Base-by-base conservation (phyloP, 345 rosid species). In the Salix udensis region DNA sequence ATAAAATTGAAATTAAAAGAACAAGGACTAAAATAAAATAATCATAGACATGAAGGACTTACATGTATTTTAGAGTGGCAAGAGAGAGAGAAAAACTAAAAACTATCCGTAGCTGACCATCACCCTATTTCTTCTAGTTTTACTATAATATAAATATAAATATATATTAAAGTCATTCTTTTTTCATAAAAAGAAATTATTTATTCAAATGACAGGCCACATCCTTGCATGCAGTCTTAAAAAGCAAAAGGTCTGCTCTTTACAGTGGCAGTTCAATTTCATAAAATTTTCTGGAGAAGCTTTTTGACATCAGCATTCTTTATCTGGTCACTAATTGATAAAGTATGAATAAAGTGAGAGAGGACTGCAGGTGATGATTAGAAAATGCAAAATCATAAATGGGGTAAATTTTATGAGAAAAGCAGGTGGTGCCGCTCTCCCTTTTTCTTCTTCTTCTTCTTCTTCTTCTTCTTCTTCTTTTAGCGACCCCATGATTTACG, bases 241-340 rank as follows among this genome's bases (percentile, higher is more conserved):
- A 74, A 58, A 60, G 79, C 50, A 68, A 72, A 68, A 78, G 80
- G 53, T 37, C 50, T 71, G 46, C 58, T 66, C 24, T 71, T 19
- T 31, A 72, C 74, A 18, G 68, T 80, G 64, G 50, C 72, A 66
- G 39, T 80, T 65, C 23, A 30, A 70, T 39, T 65, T 76, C 80
- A 72, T 36, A 21, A 74, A 52, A 44, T 34, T 28, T 69, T 34
- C 39, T 67, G 21, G 68, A 36, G 39, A 44, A 39, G 40, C 74
- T 30, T 70, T 72, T 61, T 30, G 13, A 34, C 34, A 8, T 21
- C 68, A 68, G 31, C 14, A 4, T 15, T 34, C 10, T 50, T 28
- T 50, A 7, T 70, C 18, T 4, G 2, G 42, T 7, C 42, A 39
- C 42, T 40, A 40, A 10, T 40, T 14, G 4, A 7, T 34, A 16